Evolutionary conservation across 305 asterid genomes (phyloP).

Genomic region (Fraxinus nigra): DNA sequence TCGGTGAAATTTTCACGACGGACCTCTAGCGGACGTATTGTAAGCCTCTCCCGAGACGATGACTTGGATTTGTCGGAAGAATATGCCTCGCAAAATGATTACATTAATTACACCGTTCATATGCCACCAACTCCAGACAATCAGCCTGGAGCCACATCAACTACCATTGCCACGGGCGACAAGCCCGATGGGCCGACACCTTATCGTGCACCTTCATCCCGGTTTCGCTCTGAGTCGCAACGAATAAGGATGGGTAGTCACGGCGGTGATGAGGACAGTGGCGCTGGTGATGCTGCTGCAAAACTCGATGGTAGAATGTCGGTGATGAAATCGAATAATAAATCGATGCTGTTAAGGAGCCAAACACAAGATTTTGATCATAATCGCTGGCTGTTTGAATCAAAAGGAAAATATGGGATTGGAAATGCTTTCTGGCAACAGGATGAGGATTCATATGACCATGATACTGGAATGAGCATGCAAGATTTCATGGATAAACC

Average conservation of each 20-base stretch:
- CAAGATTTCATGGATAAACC: conserved; percentile 93
- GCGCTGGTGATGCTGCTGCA: conserved; percentile 24
- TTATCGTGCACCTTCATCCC: conserved; percentile 35
- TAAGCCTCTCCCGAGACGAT: conserved; percentile 65
- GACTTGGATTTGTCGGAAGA: conserved; percentile 58
- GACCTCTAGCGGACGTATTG: conserved; percentile 70
- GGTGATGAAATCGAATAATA: conserved; percentile 44
- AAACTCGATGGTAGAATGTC: conserved; percentile 76
- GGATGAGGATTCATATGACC: conserved; percentile 61
- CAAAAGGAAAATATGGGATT: conserved; percentile 88
- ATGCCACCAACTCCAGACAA: conserved; percentile 98
- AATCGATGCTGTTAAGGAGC: conserved; percentile 78
- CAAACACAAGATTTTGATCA: conserved; percentile 95
- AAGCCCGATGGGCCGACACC: conserved; percentile 72
- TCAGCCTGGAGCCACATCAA: conserved; percentile 56
- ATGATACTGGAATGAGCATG: conserved; percentile 86
- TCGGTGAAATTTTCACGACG: conserved; percentile 68
- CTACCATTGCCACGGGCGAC: conserved; percentile 37
- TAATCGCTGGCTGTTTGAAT: conserved; percentile 86
- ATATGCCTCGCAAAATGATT: conserved; percentile 46
- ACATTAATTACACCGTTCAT: conserved; percentile 71
- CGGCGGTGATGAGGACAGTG: conserved; percentile 24
- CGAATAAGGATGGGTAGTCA: conserved; percentile 23
- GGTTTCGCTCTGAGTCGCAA: conserved; percentile 51
- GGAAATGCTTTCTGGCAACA: conserved; percentile 89